phyloP scores from a whole-genome alignment of 2,329 filamentous ascomycete species.

The Clarireedia monteithiana region DNA sequence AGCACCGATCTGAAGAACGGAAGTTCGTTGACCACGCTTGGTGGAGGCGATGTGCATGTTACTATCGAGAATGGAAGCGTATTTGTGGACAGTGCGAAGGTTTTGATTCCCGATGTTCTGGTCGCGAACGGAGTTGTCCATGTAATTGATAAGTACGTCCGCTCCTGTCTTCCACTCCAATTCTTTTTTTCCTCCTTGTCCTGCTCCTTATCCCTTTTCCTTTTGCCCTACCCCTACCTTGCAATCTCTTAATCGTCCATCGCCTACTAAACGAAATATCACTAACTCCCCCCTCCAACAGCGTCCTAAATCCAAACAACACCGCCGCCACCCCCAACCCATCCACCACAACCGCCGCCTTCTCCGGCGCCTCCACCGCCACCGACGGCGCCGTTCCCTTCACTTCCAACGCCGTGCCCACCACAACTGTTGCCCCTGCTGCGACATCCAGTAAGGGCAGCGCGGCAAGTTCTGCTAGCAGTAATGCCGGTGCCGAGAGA shows the following conservation, averaged over 20 bases:
- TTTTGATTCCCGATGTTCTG: conserved; percentile 42
- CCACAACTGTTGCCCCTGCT: not conserved
- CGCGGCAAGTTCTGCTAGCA: not conserved
- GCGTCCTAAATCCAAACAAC: not conserved
- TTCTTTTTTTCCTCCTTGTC: too few species aligned
- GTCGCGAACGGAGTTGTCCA: conserved; percentile 50
- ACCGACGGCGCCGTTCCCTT: not conserved
- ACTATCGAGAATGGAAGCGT: conserved; percentile 33
- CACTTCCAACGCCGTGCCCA: not conserved
- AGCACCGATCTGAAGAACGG: conserved; percentile 37
- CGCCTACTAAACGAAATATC: not conserved
- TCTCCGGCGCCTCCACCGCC: not conserved
- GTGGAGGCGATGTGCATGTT: conserved; percentile 42
- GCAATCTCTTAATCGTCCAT: not conserved
- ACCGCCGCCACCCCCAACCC: not conserved
- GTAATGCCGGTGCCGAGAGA: not conserved
- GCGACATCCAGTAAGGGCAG: not conserved
- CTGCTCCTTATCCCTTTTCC: not conserved
- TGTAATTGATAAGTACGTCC: conserved; percentile 39
- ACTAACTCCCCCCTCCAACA: not conserved
- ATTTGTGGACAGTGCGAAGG: conserved; percentile 45
- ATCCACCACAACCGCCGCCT: not conserved
- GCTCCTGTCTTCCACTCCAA: not conserved
- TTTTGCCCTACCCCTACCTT: not conserved
- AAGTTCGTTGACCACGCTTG: conserved; percentile 30